Evolutionary conservation across 495 filamentous ascomycete species (phyloP).

Genomic region (Hypoxylon cercidicola): DNA sequence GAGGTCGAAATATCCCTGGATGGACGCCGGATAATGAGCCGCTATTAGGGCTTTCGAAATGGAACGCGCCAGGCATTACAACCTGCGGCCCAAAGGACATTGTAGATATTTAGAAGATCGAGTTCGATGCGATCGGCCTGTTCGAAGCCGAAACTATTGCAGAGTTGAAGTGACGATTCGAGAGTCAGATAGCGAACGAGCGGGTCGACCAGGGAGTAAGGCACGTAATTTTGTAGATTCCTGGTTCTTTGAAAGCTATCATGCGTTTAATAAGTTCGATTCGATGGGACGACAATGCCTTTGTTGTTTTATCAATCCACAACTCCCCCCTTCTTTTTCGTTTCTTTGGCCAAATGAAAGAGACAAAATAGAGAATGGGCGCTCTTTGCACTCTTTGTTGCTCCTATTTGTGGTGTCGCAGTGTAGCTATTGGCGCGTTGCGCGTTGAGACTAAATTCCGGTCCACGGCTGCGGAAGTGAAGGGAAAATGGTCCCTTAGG

Average conservation of each 20-base stretch:
- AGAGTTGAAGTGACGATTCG: not conserved
- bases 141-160: not conserved
- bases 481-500: not conserved
- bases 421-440: not conserved
- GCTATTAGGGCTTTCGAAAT: slow-evolving; percentile 53
- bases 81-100: slow-evolving; percentile 57
- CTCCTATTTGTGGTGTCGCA: not conserved
- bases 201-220: not conserved
- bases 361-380: not conserved
- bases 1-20: slow-evolving; percentile 75
- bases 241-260: slow-evolving; percentile 9
- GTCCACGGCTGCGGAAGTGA: not conserved
- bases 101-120: slow-evolving; percentile 7
- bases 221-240: slow-evolving; percentile 12
- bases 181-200: not conserved
- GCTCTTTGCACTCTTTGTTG: not conserved
- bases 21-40: slow-evolving; percentile 61
- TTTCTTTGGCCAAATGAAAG: slow-evolving; percentile 3
- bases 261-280: slow-evolving; percentile 14
- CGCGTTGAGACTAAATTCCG: not conserved
- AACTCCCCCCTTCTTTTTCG: not conserved
- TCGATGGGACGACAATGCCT: slow-evolving; percentile 20
- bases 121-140: not conserved
- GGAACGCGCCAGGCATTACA: slow-evolving; percentile 62
- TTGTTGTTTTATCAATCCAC: slow-evolving; percentile 26